A percentile compares a stretch with the other conserved stretches of the same genome.
Conservation (phyloP, 768 basidiomycete genomes). For the Podaxis mareebaensis region DNA sequence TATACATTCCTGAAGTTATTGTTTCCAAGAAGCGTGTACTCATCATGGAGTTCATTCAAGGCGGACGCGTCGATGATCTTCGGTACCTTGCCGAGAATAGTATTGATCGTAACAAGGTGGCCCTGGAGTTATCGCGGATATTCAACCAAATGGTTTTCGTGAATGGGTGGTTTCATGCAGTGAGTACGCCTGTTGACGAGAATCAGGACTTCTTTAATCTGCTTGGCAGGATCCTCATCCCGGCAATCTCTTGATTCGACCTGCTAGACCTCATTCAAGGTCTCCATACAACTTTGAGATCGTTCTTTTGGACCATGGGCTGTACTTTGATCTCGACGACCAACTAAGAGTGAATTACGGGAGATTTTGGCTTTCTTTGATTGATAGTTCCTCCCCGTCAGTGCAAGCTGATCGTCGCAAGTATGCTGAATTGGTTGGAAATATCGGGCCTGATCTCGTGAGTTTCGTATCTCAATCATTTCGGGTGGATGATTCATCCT, state of each 20-base stretch:
- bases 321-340: constrained; percentile 89
- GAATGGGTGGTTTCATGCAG: constrained; percentile 88
- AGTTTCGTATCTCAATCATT: constrained; percentile 24
- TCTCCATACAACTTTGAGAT: constrained; percentile 97
- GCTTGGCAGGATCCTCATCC: constrained; percentile 78
- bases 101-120: constrained; percentile 94
- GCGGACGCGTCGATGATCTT: constrained; percentile 86
- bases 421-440: constrained; percentile 90
- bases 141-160: constrained; percentile 96
- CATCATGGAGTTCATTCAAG: constrained; percentile 93
- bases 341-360: constrained; percentile 81
- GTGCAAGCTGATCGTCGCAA: constrained; percentile 71
- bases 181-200: constrained; percentile 34
- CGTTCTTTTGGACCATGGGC: constrained; percentile 89
- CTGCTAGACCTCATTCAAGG: constrained; percentile 55
- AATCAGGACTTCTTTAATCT: constrained; percentile 11
- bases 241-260: constrained; percentile 91
- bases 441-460: constrained; percentile 85
- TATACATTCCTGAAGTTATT: constrained; percentile 87
- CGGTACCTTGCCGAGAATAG: constrained; percentile 75
- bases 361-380: constrained; percentile 89
- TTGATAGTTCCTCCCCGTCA: constrained; percentile 66
- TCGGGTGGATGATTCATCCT: constrained; percentile 7
- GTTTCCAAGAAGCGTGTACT: constrained; percentile 81
- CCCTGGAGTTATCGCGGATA: constrained; percentile 85